These are phyloP conservation scores for Clitoria ternatea DNA, from an alignment of 306 rosid genomes.

Conservation along the genomic window DNA sequence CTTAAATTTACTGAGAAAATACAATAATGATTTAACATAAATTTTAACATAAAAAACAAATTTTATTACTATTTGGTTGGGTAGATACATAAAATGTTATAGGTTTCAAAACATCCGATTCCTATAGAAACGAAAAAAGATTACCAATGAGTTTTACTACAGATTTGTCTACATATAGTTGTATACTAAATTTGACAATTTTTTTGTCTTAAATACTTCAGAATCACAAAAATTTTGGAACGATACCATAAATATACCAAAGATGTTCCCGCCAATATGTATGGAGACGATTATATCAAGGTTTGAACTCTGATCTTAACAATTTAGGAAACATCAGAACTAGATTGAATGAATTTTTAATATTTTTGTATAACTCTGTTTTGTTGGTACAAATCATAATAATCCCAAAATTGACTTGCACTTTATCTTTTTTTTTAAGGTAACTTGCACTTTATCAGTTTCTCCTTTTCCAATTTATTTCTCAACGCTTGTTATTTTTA, in stretches of 20 bases:
- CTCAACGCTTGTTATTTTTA: not conserved
- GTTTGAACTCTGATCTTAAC: slow-evolving; percentile 32
- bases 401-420: not conserved
- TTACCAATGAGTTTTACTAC: too few relatives aligned
- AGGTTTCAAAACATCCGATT: too few relatives aligned
- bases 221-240: slow-evolving; percentile 41
- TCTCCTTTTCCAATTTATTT: not conserved
- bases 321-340: not conserved
- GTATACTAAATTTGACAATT: too few relatives aligned
- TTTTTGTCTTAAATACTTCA: slow-evolving; percentile 23
- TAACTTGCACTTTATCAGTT: not conserved
- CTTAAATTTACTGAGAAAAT: too few relatives aligned
- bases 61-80: too few relatives aligned
- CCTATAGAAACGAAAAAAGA: too few relatives aligned
- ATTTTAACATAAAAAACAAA: too few relatives aligned
- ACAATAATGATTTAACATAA: too few relatives aligned
- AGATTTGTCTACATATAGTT: too few relatives aligned
- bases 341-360: not conserved
- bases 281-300: slow-evolving; percentile 42
- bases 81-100: too few relatives aligned
- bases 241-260: slow-evolving; percentile 32
- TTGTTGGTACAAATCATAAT: not conserved
- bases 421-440: too few relatives aligned
- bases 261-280: slow-evolving; percentile 9
- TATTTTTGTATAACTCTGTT: not conserved